Evolutionary conservation across 352 stramenopile species (phyloP).

Genomic region (Phytophthora sp.): DNA sequence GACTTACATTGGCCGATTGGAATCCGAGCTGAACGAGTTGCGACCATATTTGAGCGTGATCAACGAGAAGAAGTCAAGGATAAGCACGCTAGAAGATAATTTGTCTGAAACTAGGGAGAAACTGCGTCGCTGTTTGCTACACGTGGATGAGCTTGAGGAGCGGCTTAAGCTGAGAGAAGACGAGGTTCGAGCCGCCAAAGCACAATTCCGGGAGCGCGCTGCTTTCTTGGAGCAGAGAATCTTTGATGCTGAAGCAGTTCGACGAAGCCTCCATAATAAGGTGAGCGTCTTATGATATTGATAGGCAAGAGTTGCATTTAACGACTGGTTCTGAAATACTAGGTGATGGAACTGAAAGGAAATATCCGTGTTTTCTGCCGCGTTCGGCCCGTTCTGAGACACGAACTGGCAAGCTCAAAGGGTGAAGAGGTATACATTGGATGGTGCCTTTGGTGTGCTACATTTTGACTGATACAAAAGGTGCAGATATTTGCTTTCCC

Average conservation of each 20-base stretch:
- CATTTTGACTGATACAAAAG: slow-evolving; percentile 2
- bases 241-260: slow-evolving; percentile 72
- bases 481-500: slow-evolving; percentile 77
- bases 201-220: slow-evolving; percentile 41
- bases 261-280: slow-evolving; percentile 88
- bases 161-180: slow-evolving; percentile 38
- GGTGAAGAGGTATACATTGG: slow-evolving; percentile 51
- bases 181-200: slow-evolving; percentile 34
- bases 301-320: not conserved
- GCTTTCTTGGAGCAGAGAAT: slow-evolving; percentile 53
- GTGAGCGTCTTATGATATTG: slow-evolving; percentile 19
- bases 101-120: slow-evolving; percentile 43
- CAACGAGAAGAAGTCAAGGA: slow-evolving; percentile 45
- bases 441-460: not conserved
- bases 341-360: slow-evolving; percentile 96
- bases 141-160: slow-evolving; percentile 44
- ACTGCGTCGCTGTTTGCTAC: slow-evolving; percentile 38
- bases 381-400: slow-evolving; percentile 87
- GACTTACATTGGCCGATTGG: slow-evolving; percentile 36
- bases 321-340: slow-evolving; percentile 10
- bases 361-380: slow-evolving; percentile 97
- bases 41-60: slow-evolving; percentile 34
- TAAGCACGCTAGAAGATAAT: slow-evolving; percentile 45
- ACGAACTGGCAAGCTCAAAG: slow-evolving; percentile 53
- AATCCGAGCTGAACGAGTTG: slow-evolving; percentile 44